A percentile compares a stretch with the other conserved stretches of the same genome.
Conservation (phyloP, 768 basidiomycete genomes). For the Boletus barrowsii region DNA sequence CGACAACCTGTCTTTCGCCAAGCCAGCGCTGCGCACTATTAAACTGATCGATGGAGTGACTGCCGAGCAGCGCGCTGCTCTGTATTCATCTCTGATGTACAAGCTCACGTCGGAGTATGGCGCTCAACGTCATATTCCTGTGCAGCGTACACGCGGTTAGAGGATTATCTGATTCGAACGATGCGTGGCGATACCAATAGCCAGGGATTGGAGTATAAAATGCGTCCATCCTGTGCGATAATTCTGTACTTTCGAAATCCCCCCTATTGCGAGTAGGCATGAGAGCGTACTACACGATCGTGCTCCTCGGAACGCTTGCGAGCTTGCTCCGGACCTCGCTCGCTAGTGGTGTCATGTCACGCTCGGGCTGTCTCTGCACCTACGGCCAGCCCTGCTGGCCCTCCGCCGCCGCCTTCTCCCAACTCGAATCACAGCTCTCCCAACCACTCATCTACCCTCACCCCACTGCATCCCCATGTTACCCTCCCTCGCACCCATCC, state of each 20-base stretch:
- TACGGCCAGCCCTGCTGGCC: constrained; percentile 43
- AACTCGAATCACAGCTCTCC: constrained; percentile 37
- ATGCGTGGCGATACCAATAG: not conserved
- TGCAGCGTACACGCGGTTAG: no score
- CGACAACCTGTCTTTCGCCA: not conserved
- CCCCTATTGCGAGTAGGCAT: not conserved
- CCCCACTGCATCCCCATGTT: constrained; percentile 42
- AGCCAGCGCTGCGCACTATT: not conserved
- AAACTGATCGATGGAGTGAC: not conserved
- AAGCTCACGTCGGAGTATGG: no score
- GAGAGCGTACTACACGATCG: not conserved
- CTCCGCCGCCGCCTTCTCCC: constrained; percentile 29
- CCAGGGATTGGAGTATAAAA: not conserved
- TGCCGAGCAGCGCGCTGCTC: not conserved
- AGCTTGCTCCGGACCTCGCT: not conserved
- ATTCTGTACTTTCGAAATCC: not conserved
- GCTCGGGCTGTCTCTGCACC: constrained; percentile 37
- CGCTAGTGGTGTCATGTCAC: not conserved
- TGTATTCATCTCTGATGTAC: no score
- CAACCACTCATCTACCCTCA: constrained; percentile 42
- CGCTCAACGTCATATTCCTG: no score
- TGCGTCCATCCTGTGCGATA: not conserved
- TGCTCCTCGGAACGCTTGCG: not conserved
- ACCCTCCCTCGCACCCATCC: constrained; percentile 34
- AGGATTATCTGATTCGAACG: not conserved